These are phyloP conservation scores for Trifolium repens DNA, from an alignment of 306 rosid species.

Conservation along the genomic window DNA sequence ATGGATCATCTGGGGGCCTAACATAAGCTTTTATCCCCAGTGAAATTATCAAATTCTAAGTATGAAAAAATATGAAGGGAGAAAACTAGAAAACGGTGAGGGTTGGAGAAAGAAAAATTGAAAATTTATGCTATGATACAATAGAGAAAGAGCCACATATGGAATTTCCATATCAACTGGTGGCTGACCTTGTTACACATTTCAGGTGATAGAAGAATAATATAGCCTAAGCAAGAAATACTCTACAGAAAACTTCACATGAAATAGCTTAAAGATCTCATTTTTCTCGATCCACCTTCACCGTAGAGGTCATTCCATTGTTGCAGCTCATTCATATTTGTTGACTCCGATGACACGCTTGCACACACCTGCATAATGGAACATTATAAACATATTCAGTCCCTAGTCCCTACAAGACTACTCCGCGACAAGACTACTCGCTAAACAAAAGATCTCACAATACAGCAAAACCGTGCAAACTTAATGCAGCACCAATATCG, in stretches of 20 bases:
- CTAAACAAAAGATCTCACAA: not conserved
- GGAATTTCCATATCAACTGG: slow-evolving; percentile 36
- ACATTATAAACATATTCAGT: not conserved
- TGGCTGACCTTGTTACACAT: slow-evolving; percentile 42
- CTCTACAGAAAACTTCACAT: slow-evolving; percentile 80
- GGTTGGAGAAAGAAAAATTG: slow-evolving; percentile 17
- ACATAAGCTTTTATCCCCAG: slow-evolving; percentile 38
- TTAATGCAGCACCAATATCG: not conserved
- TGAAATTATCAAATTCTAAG: slow-evolving; percentile 27
- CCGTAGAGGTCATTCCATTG: slow-evolving; percentile 97
- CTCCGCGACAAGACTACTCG: not conserved
- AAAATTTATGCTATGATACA: slow-evolving; percentile 42
- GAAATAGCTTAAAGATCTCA: slow-evolving; percentile 83
- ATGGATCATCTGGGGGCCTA: slow-evolving; percentile 32
- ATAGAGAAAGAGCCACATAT: slow-evolving; percentile 17
- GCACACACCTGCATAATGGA: slow-evolving; percentile 76
- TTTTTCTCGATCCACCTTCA: slow-evolving; percentile 93
- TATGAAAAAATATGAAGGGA: slow-evolving; percentile 34
- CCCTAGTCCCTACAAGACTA: not conserved
- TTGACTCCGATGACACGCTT: slow-evolving; percentile 87
- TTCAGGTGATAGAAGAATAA: slow-evolving; percentile 51
- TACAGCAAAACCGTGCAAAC: not conserved
- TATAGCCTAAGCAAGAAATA: slow-evolving; percentile 44
- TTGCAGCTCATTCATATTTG: slow-evolving; percentile 81
- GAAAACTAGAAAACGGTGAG: slow-evolving; percentile 15